Evolutionary conservation across 2,329 filamentous ascomycete genomes (phyloP).

Genomic region (Pseudodiploospora longispora): DNA sequence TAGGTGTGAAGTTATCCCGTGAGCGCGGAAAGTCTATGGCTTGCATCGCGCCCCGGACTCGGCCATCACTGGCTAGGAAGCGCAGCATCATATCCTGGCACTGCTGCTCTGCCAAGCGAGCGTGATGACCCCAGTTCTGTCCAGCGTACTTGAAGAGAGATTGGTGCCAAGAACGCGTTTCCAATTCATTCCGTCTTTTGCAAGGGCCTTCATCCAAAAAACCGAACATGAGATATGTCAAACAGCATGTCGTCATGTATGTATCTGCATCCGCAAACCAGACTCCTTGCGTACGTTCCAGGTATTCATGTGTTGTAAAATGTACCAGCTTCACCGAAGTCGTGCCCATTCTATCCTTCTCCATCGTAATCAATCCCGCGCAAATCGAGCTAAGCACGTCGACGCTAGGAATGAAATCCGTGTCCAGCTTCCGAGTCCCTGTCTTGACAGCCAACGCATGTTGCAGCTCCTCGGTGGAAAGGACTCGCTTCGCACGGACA

Average conservation of each 20-base stretch:
- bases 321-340: slow-evolving; percentile 31
- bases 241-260: background rate
- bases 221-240: background rate
- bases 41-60: no score
- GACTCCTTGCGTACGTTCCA: slow-evolving; percentile 15
- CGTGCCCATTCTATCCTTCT: slow-evolving; percentile 20
- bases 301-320: slow-evolving; percentile 35
- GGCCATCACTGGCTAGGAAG: no score
- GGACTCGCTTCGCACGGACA: slow-evolving; percentile 21
- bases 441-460: slow-evolving; percentile 31
- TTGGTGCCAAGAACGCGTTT: no score
- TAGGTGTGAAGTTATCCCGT: no score
- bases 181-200: no score
- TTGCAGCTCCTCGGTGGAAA: slow-evolving; percentile 27
- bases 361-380: slow-evolving; percentile 31
- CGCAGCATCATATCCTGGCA: no score
- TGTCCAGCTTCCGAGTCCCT: slow-evolving; percentile 18
- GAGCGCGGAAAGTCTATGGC: no score
- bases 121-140: no score
- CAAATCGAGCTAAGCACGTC: slow-evolving; percentile 27
- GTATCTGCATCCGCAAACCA: background rate
- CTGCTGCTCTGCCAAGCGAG: no score
- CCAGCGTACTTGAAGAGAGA: no score
- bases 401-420: slow-evolving; percentile 23
- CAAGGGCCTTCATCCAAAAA: no score